phyloP scores from a whole-genome alignment of 2,329 filamentous ascomycete genomes.

The Penicillium psychrosexuale region DNA sequence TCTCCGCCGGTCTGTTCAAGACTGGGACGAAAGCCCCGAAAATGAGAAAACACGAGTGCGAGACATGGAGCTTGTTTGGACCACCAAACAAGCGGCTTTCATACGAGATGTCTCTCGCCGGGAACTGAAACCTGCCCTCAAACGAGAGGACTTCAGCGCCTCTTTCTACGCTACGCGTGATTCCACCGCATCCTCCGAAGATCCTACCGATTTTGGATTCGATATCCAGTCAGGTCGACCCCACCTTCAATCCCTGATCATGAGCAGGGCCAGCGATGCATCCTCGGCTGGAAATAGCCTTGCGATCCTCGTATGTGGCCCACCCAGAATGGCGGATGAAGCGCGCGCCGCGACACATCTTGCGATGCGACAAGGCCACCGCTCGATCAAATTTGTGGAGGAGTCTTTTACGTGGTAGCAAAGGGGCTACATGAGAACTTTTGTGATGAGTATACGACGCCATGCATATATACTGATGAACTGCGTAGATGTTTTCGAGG shows the following conservation, averaged over 20 bases:
- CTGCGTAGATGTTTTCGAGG: background rate
- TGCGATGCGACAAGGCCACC: constrained; percentile 34
- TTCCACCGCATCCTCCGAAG: background rate
- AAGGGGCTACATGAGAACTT: background rate
- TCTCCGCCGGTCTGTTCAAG: constrained; percentile 17
- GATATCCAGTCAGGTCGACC: constrained; percentile 38
- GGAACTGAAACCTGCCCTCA: constrained; percentile 29
- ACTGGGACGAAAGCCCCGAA: background rate
- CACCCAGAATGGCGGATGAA: constrained; percentile 46
- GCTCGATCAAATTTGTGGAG: constrained; percentile 45
- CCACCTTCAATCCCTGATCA: constrained; percentile 35
- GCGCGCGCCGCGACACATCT: constrained; percentile 41
- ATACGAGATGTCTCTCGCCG: constrained; percentile 25
- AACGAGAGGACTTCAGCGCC: constrained; percentile 30
- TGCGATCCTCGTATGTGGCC: constrained; percentile 47
- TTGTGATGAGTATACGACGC: background rate
- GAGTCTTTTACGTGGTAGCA: constrained; percentile 44
- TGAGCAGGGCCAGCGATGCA: constrained; percentile 32
- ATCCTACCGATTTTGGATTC: constrained; percentile 10
- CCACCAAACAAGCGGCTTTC: constrained; percentile 32
- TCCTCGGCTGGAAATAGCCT: constrained; percentile 26
- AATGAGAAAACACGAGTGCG: constrained; percentile 20
- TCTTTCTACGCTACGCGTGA: constrained; percentile 31
- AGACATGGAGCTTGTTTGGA: constrained; percentile 37
- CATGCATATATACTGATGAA: background rate